phyloP scores from a whole-genome alignment of 108 stramenopile species.

The Skeletonema potamos region DNA sequence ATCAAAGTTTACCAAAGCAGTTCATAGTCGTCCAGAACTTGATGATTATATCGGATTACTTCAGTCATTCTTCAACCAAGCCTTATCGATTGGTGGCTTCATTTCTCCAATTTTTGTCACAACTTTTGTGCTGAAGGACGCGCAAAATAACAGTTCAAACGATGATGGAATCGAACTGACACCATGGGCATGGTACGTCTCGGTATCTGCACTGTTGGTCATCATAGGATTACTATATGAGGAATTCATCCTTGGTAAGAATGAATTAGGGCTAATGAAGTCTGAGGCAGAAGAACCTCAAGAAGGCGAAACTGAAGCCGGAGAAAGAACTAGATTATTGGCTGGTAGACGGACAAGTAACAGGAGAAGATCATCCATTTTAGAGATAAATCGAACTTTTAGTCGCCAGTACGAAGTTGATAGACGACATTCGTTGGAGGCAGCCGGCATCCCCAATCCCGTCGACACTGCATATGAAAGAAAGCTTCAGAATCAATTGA shows the following conservation, averaged over 20 bases:
- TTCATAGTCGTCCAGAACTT: conserved; percentile 15
- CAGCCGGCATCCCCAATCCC: conserved; percentile 10
- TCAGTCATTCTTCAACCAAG: conserved; percentile 26
- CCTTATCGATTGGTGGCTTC: conserved; percentile 12
- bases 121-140: not conserved
- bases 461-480: conserved; percentile 11
- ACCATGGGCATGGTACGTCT: conserved; percentile 13
- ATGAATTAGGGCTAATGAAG: not conserved
- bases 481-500: not conserved
- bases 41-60: conserved; percentile 13
- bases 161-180: not conserved
- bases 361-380: conserved; percentile 37
- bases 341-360: not conserved
- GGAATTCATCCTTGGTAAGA: conserved; percentile 7
- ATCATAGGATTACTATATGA: conserved; percentile 7
- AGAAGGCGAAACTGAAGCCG: not conserved
- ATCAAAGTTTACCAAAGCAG: conserved; percentile 3
- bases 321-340: conserved; percentile 1
- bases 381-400: conserved; percentile 25
- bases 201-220: not conserved
- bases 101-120: conserved; percentile 12
- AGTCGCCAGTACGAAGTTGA: conserved; percentile 19
- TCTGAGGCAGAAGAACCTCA: not conserved
- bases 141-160: not conserved
- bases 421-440: conserved; percentile 22